phyloP scores from a whole-genome alignment of 2,329 filamentous ascomycete species.

The Penicillium sp. region DNA sequence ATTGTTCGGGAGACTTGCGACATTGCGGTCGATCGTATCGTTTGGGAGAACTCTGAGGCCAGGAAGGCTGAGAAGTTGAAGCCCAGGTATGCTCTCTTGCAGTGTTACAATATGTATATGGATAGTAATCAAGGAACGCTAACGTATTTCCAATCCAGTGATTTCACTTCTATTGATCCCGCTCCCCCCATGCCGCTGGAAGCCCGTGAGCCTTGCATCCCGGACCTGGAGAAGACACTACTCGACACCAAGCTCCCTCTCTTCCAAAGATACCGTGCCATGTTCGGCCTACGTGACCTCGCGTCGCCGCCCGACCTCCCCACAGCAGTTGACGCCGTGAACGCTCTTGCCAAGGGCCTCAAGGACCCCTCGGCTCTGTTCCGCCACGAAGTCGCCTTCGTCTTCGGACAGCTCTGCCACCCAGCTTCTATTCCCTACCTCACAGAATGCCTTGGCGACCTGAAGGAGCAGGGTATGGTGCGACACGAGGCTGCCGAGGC shows the following conservation, averaged over 20 bases:
- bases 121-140: constrained; percentile 1
- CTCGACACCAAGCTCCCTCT: constrained; percentile 77
- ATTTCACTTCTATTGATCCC: constrained; percentile 93
- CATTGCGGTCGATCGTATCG: constrained; percentile 88
- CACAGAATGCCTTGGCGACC: constrained; percentile 71
- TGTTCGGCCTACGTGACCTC: constrained; percentile 95
- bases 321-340: constrained; percentile 82
- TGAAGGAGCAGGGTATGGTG: constrained; percentile 89
- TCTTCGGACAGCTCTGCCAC: constrained; percentile 93
- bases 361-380: constrained; percentile 86
- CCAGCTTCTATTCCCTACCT: constrained; percentile 94
- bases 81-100: constrained; percentile 61
- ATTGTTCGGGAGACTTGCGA: constrained; percentile 95
- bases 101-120: neutral
- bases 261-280: constrained; percentile 92
- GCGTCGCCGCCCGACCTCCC: constrained; percentile 89
- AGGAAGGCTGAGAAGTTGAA: constrained; percentile 73
- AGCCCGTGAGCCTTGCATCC: constrained; percentile 61
- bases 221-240: constrained; percentile 71
- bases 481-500: constrained; percentile 96
- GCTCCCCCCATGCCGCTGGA: constrained; percentile 80
- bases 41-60: constrained; percentile 81
- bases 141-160: constrained; percentile 53
- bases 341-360: constrained; percentile 81
- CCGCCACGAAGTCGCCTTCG: constrained; percentile 96